Conservation (phyloP, 306 rosid species). For the Gleditsia sinensis region DNA sequence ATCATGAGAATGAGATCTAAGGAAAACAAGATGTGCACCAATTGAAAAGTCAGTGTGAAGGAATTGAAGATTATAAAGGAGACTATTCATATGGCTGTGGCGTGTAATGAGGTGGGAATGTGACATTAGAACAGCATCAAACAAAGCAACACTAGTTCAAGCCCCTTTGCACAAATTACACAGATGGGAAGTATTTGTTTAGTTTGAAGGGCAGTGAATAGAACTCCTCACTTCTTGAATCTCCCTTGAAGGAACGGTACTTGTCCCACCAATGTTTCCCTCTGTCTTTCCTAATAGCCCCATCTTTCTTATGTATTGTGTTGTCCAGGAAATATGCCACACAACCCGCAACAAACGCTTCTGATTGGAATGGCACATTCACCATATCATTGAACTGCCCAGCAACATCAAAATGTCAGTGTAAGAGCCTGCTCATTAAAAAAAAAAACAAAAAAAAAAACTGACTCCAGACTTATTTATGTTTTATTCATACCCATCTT, state of each 20-base stretch:
- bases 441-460: constrained; percentile 12
- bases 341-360: constrained; percentile 87
- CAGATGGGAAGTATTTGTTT: constrained; percentile 96
- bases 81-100: constrained; percentile 46
- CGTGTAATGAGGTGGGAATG: constrained; percentile 28
- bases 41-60: neutral
- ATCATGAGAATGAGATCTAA: no score
- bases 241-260: constrained; percentile 76
- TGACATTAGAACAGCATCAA: constrained; percentile 35
- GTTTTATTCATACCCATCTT: constrained; percentile 79
- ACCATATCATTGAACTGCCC: constrained; percentile 92
- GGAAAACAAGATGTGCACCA: neutral
- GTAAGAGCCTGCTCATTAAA: constrained; percentile 7
- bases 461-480: neutral
- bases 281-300: constrained; percentile 69
- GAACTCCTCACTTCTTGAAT: constrained; percentile 87
- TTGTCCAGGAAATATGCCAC: constrained; percentile 90
- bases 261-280: constrained; percentile 99
- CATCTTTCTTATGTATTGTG: constrained; percentile 75
- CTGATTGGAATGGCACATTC: constrained; percentile 89
- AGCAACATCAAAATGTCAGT: constrained; percentile 18
- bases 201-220: constrained; percentile 93
- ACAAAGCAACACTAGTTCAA: constrained; percentile 25
- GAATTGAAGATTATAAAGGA: neutral
- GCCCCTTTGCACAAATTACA: constrained; percentile 47